phyloP scores from a whole-genome alignment of 2,329 filamentous ascomycete species.

The Zasmidium citrigriseum region DNA sequence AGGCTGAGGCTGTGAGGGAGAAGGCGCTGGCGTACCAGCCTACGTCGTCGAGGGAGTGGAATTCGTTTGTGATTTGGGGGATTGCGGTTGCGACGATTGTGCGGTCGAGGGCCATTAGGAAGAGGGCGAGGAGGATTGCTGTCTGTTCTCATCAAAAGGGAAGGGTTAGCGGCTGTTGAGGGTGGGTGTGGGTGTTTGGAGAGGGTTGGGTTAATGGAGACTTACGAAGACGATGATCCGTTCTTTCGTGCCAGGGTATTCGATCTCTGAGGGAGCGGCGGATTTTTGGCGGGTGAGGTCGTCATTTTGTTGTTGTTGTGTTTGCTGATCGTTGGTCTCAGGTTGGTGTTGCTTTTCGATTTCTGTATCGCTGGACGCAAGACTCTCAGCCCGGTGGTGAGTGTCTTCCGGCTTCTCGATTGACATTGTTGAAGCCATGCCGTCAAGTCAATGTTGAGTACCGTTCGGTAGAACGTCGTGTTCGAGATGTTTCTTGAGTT shows the following conservation, averaged over 20 bases:
- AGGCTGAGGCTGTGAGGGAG: conserved; percentile 45
- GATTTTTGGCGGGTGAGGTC: conserved; percentile 11
- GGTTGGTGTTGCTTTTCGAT: neutral
- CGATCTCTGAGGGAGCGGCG: conserved; percentile 20
- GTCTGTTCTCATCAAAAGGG: too few relatives aligned
- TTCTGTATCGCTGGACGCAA: neutral
- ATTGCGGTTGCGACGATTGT: conserved; percentile 41
- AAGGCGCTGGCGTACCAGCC: conserved; percentile 45
- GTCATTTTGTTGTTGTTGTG: neutral
- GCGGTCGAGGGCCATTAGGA: conserved; percentile 31
- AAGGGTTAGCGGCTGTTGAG: too few relatives aligned
- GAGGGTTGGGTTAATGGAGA: too few relatives aligned
- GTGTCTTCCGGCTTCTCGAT: neutral
- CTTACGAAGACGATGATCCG: conserved; percentile 24
- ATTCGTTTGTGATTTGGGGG: conserved; percentile 43
- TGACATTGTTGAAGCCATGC: neutral
- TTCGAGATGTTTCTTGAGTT: too few relatives aligned
- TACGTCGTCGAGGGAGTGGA: conserved; percentile 42
- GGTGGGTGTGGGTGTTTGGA: too few relatives aligned
- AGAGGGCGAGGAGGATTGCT: conserved; percentile 28
- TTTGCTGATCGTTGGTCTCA: conserved; percentile 1
- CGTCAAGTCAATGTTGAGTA: neutral
- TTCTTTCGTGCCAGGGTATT: conserved; percentile 21
- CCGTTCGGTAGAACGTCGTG: neutral
- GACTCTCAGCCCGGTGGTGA: neutral